These are phyloP conservation scores for Phytopythium oedochilum DNA, from an alignment of 352 stramenopile genomes.

Conservation along the genomic window DNA sequence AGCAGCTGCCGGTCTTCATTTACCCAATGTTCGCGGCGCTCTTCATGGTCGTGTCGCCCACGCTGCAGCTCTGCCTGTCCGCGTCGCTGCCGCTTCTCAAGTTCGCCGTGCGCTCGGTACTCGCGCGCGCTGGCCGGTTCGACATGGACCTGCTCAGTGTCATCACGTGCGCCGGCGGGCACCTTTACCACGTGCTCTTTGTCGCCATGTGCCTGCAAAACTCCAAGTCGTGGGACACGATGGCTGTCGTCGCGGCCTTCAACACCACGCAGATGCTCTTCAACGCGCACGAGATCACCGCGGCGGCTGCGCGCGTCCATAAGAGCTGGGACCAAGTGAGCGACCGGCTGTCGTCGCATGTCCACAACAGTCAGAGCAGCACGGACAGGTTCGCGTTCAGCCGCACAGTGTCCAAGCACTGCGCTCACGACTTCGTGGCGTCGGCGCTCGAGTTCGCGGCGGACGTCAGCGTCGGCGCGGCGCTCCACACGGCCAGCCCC, in stretches of 20 bases:
- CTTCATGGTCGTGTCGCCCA: constrained; percentile 22
- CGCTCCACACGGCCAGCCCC: constrained; percentile 15
- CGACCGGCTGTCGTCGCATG: too few species aligned
- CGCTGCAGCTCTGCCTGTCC: constrained; percentile 26
- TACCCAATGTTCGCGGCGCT: constrained; percentile 30
- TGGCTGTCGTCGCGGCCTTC: constrained; percentile 21
- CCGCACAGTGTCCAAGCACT: not conserved
- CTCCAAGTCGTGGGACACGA: constrained; percentile 24
- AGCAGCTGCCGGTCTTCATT: constrained; percentile 19
- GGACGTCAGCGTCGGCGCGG: constrained; percentile 11
- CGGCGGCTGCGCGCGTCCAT: constrained; percentile 4
- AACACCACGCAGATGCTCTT: constrained; percentile 24
- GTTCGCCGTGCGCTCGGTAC: constrained; percentile 6
- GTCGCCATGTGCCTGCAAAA: constrained; percentile 34
- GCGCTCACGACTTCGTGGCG: not conserved
- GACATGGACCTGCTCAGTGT: constrained; percentile 26
- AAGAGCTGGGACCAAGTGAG: constrained; percentile 4
- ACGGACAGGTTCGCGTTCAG: not conserved
- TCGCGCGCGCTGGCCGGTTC: constrained; percentile 15
- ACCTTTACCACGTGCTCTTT: constrained; percentile 46
- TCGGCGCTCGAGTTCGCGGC: constrained; percentile 6
- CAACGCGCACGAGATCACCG: constrained; percentile 16
- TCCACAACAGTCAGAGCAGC: too few species aligned
- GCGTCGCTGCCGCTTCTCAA: constrained; percentile 33
- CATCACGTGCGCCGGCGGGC: constrained; percentile 19